Conservation (phyloP, 805 yeast genomes). For the Suhomyces tanzawaensis region DNA sequence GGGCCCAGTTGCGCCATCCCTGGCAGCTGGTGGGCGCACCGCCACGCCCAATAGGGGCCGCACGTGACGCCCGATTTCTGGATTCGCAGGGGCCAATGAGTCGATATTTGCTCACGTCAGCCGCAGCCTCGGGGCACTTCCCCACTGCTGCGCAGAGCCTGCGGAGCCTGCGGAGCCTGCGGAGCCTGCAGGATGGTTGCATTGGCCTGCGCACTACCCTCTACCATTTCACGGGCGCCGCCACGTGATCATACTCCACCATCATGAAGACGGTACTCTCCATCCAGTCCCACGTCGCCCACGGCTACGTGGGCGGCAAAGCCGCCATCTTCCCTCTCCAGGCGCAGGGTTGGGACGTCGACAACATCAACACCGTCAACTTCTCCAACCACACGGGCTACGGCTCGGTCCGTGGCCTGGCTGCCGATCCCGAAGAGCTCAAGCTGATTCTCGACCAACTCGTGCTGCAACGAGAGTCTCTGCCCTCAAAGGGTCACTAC, state of each 20-base stretch:
- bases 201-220: neutral
- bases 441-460: slow-evolving; percentile 8
- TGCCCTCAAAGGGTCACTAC: slow-evolving; percentile 31
- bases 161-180: too few relatives aligned
- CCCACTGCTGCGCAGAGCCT: too few relatives aligned
- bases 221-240: neutral
- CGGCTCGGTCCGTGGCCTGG: slow-evolving; percentile 52
- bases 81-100: too few relatives aligned
- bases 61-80: too few relatives aligned
- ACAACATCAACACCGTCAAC: slow-evolving; percentile 60
- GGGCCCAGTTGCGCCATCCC: too few relatives aligned
- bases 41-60: too few relatives aligned
- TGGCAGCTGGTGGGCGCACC: too few relatives aligned
- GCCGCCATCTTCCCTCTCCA: slow-evolving; percentile 67
- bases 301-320: slow-evolving; percentile 71
- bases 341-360: slow-evolving; percentile 67
- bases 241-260: neutral
- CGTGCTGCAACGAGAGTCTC: too few relatives aligned
- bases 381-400: slow-evolving; percentile 74
- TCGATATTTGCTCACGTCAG: too few relatives aligned
- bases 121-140: too few relatives aligned
- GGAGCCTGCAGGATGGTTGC: too few relatives aligned
- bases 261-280: slow-evolving; percentile 40
- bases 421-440: slow-evolving; percentile 20
- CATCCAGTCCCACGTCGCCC: slow-evolving; percentile 68